These are phyloP conservation scores for Tuctoria greenei DNA, from an alignment of 176 grass and related monocot genomes.

Conservation along the genomic window DNA sequence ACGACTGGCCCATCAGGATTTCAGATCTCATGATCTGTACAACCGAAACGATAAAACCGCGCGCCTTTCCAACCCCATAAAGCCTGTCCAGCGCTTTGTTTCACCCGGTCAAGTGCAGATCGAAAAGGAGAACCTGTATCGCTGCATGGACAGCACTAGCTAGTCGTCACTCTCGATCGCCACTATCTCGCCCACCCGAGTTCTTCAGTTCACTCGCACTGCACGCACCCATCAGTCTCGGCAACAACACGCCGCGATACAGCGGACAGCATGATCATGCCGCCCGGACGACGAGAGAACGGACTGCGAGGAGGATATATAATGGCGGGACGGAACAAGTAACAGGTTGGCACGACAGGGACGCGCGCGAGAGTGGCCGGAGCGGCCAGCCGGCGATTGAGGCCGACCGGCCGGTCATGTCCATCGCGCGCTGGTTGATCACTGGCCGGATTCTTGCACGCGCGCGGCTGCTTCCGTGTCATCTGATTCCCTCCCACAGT, in stretches of 20 bases:
- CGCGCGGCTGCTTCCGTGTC: too few relatives aligned
- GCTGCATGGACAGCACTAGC: neutral
- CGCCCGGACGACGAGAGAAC: neutral
- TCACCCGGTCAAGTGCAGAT: constrained; percentile 12
- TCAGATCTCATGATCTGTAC: neutral
- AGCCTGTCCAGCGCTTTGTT: neutral
- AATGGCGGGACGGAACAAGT: neutral
- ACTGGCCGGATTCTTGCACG: neutral
- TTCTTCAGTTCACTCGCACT: constrained; percentile 16
- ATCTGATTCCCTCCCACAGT: too few relatives aligned
- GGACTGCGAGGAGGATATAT: neutral
- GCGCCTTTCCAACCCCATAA: neutral
- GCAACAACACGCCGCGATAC: neutral
- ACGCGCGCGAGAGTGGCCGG: neutral
- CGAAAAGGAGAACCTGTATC: neutral
- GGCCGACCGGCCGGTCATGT: neutral
- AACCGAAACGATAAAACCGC: too few relatives aligned
- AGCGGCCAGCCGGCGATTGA: neutral
- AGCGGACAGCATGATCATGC: constrained; percentile 18
- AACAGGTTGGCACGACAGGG: constrained; percentile 26
- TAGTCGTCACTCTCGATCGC: too few relatives aligned
- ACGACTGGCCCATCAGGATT: neutral
- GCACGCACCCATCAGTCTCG: constrained; percentile 22
- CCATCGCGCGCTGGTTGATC: constrained; percentile 1
- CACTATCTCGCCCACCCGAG: neutral